Evolutionary conservation across 2,329 filamentous ascomycete genomes (phyloP).

Genomic region (Cytospora piceicola): DNA sequence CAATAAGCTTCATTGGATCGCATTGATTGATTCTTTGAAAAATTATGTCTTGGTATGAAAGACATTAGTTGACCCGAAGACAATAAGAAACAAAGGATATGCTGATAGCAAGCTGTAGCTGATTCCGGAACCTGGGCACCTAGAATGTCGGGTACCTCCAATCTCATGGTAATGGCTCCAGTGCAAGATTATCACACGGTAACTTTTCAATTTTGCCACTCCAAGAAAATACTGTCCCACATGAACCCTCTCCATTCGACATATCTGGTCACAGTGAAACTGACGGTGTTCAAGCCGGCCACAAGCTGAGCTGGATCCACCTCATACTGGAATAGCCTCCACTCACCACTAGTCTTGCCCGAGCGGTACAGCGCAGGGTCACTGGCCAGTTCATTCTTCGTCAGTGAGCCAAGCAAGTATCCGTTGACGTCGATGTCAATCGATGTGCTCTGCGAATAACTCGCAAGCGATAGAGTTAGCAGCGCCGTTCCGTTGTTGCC

Average conservation of each 20-base stretch:
- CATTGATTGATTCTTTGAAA: too few species aligned
- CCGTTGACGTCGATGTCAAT: slow-evolving; percentile 48
- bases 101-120: background rate
- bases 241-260: slow-evolving; percentile 38
- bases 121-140: background rate
- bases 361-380: slow-evolving; percentile 54
- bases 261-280: slow-evolving; percentile 36
- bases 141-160: background rate
- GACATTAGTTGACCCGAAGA: too few species aligned
- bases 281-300: slow-evolving; percentile 35
- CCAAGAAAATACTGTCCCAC: slow-evolving; percentile 38
- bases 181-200: background rate
- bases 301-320: slow-evolving; percentile 33
- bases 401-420: slow-evolving; percentile 46
- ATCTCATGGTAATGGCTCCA: background rate
- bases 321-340: slow-evolving; percentile 48
- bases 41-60: too few species aligned
- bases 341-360: slow-evolving; percentile 51
- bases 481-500: slow-evolving; percentile 38
- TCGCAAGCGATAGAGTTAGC: slow-evolving; percentile 49
- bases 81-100: too few species aligned
- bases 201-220: slow-evolving; percentile 33
- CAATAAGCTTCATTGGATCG: too few species aligned
- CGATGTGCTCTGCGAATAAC: slow-evolving; percentile 53
- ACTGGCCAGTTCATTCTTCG: slow-evolving; percentile 41